phyloP scores from a whole-genome alignment of 441 rosid species.

The Biscutella laevigata region DNA sequence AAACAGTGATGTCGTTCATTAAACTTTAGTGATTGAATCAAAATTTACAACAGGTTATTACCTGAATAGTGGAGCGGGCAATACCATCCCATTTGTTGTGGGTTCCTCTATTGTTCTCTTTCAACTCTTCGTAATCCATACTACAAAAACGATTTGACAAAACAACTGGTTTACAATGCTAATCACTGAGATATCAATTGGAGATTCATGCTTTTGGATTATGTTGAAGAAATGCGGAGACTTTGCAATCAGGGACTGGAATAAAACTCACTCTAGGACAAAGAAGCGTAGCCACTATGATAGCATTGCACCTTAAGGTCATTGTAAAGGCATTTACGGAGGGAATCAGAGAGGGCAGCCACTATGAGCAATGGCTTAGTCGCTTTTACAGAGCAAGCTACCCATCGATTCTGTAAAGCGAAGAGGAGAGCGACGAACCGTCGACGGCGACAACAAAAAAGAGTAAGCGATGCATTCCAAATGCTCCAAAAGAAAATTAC shows the following conservation, averaged over 20 bases:
- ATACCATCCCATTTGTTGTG: slow-evolving; percentile 96
- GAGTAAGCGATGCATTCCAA: too few relatives aligned
- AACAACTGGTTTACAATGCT: not conserved
- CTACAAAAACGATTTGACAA: slow-evolving; percentile 29
- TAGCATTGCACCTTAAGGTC: slow-evolving; percentile 81
- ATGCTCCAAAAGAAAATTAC: too few relatives aligned
- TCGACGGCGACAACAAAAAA: too few relatives aligned
- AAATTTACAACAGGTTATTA: too few relatives aligned
- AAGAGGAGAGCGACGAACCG: too few relatives aligned
- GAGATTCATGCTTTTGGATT: not conserved
- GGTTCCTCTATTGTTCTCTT: slow-evolving; percentile 80
- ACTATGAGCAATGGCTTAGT: too few relatives aligned
- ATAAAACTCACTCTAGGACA: slow-evolving; percentile 60
- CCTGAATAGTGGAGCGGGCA: slow-evolving; percentile 80
- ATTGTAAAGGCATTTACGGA: too few relatives aligned
- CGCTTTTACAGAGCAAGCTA: too few relatives aligned
- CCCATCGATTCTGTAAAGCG: too few relatives aligned
- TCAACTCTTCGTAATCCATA: slow-evolving; percentile 96
- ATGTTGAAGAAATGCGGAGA: not conserved
- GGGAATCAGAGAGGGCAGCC: too few relatives aligned
- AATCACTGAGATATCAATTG: not conserved
- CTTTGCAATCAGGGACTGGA: not conserved
- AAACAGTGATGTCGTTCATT: too few relatives aligned
- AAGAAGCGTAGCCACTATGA: slow-evolving; percentile 90
- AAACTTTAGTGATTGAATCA: too few relatives aligned